Evolutionary conservation across 2,329 filamentous ascomycete species (phyloP).

Genomic region (Verticillium nonalfalfae): DNA sequence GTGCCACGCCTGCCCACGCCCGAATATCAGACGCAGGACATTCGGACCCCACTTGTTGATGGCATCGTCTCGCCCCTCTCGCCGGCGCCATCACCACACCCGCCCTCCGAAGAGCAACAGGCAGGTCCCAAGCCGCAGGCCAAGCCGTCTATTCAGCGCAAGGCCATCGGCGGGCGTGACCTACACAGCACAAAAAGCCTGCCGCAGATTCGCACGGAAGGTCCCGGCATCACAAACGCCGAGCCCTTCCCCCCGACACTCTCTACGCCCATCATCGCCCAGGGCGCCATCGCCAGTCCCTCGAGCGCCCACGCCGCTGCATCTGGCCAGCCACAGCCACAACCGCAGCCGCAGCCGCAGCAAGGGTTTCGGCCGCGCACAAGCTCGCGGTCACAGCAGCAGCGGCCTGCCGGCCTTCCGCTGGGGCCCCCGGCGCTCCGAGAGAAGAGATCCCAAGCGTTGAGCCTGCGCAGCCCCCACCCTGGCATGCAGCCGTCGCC

Average conservation of each 20-base stretch:
- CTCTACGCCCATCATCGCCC: not conserved
- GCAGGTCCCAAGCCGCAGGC: slow-evolving; percentile 6
- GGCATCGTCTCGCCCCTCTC: slow-evolving; percentile 35
- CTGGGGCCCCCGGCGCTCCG: not conserved
- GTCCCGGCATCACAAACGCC: slow-evolving; percentile 10
- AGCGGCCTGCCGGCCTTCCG: not conserved
- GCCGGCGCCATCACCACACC: slow-evolving; percentile 36
- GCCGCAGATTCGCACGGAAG: slow-evolving; percentile 13
- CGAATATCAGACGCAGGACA: slow-evolving; percentile 39
- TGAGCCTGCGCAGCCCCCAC: not conserved
- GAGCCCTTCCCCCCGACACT: slow-evolving; percentile 15
- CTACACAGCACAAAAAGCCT: slow-evolving; percentile 15
- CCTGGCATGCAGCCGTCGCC: not conserved
- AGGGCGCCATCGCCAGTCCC: slow-evolving; percentile 10
- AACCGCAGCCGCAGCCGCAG: too few relatives aligned
- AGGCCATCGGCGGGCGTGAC: slow-evolving; percentile 16
- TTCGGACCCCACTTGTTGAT: slow-evolving; percentile 27
- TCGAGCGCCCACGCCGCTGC: slow-evolving; percentile 11
- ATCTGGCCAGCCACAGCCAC: slow-evolving; percentile 16
- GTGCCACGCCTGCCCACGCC: slow-evolving; percentile 37
- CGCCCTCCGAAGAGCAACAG: slow-evolving; percentile 13
- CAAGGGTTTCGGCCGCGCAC: not conserved
- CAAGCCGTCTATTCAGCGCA: slow-evolving; percentile 16
- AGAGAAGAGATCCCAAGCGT: not conserved
- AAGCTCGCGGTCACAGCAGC: not conserved